Base-by-base conservation (phyloP, 768 basidiomycete species). In the Mycena rebaudengoi region DNA sequence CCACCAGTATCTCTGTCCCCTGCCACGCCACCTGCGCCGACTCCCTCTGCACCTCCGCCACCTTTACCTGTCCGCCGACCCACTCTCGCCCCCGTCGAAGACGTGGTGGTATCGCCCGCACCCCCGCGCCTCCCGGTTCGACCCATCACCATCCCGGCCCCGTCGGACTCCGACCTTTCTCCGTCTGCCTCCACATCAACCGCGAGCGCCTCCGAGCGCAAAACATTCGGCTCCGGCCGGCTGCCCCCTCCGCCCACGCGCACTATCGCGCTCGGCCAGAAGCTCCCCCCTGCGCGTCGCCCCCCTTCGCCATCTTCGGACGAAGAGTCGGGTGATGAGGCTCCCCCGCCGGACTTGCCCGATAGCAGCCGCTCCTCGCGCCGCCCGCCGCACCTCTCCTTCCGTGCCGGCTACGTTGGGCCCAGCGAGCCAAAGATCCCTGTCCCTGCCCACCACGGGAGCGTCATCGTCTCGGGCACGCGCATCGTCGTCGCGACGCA, bases 221-320 rank as follows among this genome's bases (percentile, higher is more conserved):
- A 79, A 64, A 59, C 71, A 1, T 55, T 85, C 18, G 80, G 82
- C 25, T 68, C 74, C 41, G 72, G 74, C 33, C 83, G 75, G 60
- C 83, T 89, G 23, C 90, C 86, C 0, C 92, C 92, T 0, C 92
- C 92, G 0, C 92, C 92, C 0, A 91, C 88, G 0, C 89, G 92
- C 6, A 89, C 80, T 0, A 92, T 93, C 44, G 90, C 78, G 1
- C 79, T 84, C 0, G 89, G 90, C 0, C 89, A 89, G 67, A 91
- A 87, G 68, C 81, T 92, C 16, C 91, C 92, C 7, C 85, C 89
- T 3, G 73, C 86, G 25, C 84, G 89, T 26, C 83, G 82, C 5
- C 75, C 83, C 1, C 70, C 71, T 2, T 75, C 81, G 0, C 80
- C 82, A 58, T 85, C 76, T 37, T 81, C 82, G 29, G 75, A 84